Conservation (phyloP, 2,329 filamentous ascomycete species). For the Cordyceps militaris region DNA sequence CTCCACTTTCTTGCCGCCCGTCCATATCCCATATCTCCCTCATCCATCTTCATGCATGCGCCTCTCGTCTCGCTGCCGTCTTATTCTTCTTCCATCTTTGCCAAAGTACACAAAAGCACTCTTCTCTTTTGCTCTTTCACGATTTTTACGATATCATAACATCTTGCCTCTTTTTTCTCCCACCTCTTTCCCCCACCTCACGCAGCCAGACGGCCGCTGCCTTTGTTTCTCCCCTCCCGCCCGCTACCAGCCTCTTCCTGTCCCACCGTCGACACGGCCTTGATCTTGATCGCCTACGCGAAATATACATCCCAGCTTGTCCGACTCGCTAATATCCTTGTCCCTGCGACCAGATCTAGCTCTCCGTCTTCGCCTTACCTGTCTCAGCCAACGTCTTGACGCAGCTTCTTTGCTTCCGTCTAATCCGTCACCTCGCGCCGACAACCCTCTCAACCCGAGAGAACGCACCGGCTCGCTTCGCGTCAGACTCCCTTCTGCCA, state of each 20-base stretch:
- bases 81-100: slow-evolving; percentile 5
- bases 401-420: neutral
- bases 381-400: neutral
- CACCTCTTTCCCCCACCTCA: neutral
- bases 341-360: neutral
- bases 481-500: neutral
- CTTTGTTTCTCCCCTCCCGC: slow-evolving; percentile 10
- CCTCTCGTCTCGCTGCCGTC: slow-evolving; percentile 5
- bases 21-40: slow-evolving; percentile 9
- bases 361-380: neutral
- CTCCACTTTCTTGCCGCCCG: slow-evolving; percentile 12
- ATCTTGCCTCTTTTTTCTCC: neutral
- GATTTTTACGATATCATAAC: neutral
- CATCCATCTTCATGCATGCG: slow-evolving; percentile 12
- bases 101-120: slow-evolving; percentile 5
- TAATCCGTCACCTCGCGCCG: neutral
- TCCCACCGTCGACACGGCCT: neutral
- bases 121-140: neutral
- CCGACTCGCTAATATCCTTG: slow-evolving; percentile 1
- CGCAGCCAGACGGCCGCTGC: slow-evolving; percentile 6
- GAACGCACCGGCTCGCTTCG: neutral
- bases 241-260: slow-evolving; percentile 9
- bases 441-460: neutral
- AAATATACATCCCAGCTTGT: neutral
- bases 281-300: neutral